These are phyloP conservation scores for Xerocomellus amylosporus DNA, from an alignment of 768 basidiomycete species.

Conservation along the genomic window DNA sequence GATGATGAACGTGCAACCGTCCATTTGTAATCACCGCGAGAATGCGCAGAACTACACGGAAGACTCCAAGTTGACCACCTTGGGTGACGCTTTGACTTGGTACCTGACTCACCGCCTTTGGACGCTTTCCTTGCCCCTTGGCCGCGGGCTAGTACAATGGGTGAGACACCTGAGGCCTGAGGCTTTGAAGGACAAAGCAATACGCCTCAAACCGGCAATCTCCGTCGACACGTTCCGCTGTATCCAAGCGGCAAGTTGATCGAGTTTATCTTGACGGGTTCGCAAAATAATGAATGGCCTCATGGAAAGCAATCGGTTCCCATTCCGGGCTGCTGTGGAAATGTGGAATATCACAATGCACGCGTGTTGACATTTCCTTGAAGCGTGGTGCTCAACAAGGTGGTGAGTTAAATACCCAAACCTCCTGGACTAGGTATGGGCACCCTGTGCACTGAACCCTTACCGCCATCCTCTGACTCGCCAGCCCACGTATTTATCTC, in stretches of 20 bases:
- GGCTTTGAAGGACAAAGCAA: slow-evolving; percentile 4
- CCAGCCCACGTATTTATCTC: slow-evolving; percentile 3
- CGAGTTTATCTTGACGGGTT: slow-evolving; percentile 6
- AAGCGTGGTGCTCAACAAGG: slow-evolving; percentile 1
- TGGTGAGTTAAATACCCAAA: slow-evolving; percentile 26
- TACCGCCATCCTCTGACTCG: neutral
- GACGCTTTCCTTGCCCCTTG: neutral
- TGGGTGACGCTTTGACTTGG: neutral
- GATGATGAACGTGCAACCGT: slow-evolving; percentile 4
- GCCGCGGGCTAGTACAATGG: too few relatives aligned
- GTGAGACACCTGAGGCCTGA: too few relatives aligned
- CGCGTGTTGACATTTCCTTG: slow-evolving; percentile 8
- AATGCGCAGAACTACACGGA: neutral
- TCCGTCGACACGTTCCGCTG: slow-evolving; percentile 14
- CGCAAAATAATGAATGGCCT: slow-evolving; percentile 16
- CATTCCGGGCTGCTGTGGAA: slow-evolving; percentile 17
- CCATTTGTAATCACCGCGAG: slow-evolving; percentile 16
- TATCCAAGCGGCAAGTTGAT: slow-evolving; percentile 7
- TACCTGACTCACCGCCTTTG: neutral
- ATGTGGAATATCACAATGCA: slow-evolving; percentile 25
- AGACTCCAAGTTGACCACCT: neutral
- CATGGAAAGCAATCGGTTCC: slow-evolving; percentile 11
- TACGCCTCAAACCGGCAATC: slow-evolving; percentile 8
- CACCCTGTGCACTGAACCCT: neutral
- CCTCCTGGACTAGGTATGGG: neutral